These are phyloP conservation scores for Claviceps africana DNA, from an alignment of 2,329 filamentous ascomycete species.

Conservation along the genomic window DNA sequence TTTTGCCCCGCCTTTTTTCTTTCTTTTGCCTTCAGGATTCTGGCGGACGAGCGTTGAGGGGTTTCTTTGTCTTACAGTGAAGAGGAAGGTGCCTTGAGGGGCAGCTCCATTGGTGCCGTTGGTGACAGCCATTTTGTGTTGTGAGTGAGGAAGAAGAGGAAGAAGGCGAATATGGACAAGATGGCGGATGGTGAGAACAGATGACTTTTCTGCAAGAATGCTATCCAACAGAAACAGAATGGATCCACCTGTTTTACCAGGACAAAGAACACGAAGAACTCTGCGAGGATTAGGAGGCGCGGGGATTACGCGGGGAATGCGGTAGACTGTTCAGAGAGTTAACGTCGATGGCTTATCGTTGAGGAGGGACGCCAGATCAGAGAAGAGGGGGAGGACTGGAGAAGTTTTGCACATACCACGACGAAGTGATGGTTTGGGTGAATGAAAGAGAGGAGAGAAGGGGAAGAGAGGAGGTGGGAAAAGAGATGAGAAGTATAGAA, in stretches of 20 bases:
- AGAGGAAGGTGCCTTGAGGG: constrained; percentile 58
- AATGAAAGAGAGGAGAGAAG: not conserved
- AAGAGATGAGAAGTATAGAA: not conserved
- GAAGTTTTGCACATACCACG: not conserved
- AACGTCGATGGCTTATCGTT: not conserved
- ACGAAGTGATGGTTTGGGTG: not conserved
- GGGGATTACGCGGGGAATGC: not conserved
- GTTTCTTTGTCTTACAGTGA: constrained; percentile 45
- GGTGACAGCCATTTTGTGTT: constrained; percentile 35
- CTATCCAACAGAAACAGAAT: not conserved
- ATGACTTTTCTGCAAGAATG: not conserved
- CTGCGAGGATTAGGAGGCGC: constrained; percentile 1
- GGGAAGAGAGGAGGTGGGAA: not conserved
- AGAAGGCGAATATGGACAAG: not conserved
- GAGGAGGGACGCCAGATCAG: not conserved
- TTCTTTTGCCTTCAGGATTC: too few species aligned
- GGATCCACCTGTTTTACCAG: too few species aligned
- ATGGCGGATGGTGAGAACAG: not conserved
- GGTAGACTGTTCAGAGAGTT: not conserved
- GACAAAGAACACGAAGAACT: not conserved
- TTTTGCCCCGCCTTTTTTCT: too few species aligned
- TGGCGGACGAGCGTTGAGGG: too few species aligned
- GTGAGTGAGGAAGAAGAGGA: constrained; percentile 7
- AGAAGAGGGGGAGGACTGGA: not conserved
- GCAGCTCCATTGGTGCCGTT: constrained; percentile 34